Base-by-base conservation (phyloP, 768 basidiomycete species). In the Panus rudis region DNA sequence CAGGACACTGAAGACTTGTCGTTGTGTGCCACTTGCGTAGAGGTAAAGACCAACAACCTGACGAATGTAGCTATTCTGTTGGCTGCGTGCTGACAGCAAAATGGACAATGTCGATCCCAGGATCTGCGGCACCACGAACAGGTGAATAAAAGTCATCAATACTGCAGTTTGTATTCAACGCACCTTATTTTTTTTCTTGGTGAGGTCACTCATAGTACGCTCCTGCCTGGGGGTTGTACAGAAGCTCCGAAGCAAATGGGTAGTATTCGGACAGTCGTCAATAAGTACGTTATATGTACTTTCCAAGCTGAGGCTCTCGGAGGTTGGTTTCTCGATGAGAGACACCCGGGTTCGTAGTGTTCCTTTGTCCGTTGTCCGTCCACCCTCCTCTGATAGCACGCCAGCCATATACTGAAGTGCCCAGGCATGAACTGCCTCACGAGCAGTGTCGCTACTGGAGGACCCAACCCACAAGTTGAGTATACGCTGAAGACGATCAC, bases 1-100 rank as follows among this genome's bases (percentile, higher is more conserved):
- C 3, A 66, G 27, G 8, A 66, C 55, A 5, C 52, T 37, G 6
- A 67, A 60, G 0, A 54, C 45, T 38, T 67, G 66, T 0, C 62
- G 52, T 24, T 61, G 59, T 1, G 42, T 42, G 14, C 49, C 49
- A n/a, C 39, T 46, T 14, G 49, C 33, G 37, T 50, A 50, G 5
- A 50, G 41, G 37, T 46, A 50, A 2, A 51, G 46, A 6, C 40
- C 47, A n/a, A 45, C 23, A n/a, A 48, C 17, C 22, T 52, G 40
- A 22, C 44, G 46, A 3, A 20, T 7, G 22, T 47, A 49, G 25
- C 37, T 41, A 31, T 47, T 52, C 4, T 14, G 21, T 19, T 49
- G 41, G 30, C 48, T 49, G 13, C 51, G 35, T 17, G 41, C 43
- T 0, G 43, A 46, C 3, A 52, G 43, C 6, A 46, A 24, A 3